phyloP scores from a whole-genome alignment of 768 basidiomycete genomes.

The Serpula lacrymans region DNA sequence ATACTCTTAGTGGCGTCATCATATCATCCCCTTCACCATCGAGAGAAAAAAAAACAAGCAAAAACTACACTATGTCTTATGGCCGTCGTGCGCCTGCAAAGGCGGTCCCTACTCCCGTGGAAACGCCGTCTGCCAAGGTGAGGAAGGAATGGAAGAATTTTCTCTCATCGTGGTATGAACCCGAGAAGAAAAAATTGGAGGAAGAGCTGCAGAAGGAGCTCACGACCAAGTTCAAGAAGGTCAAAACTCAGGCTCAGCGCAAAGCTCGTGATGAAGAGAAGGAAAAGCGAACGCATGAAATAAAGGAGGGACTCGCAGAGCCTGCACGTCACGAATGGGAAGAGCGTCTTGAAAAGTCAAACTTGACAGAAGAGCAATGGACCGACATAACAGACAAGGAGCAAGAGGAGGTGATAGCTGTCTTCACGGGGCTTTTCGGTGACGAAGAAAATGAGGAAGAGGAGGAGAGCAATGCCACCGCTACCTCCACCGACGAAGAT shows the following conservation, averaged over 20 bases:
- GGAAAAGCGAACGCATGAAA: constrained; percentile 18
- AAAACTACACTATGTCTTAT: constrained; percentile 22
- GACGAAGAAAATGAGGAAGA: constrained; percentile 17
- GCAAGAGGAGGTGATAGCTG: constrained; percentile 26
- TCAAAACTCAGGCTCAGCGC: constrained; percentile 23
- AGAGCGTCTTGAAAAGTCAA: constrained; percentile 26
- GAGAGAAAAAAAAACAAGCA: no score
- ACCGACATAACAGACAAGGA: constrained; percentile 28
- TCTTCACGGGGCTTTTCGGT: constrained; percentile 26
- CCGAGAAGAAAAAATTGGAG: constrained; percentile 22
- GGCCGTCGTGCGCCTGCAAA: constrained; percentile 24
- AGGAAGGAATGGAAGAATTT: constrained; percentile 29
- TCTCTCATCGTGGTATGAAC: constrained; percentile 26
- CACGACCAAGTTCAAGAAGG: constrained; percentile 27
- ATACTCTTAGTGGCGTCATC: constrained; percentile 14
- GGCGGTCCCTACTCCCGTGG: constrained; percentile 13
- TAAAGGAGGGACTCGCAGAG: constrained; percentile 21
- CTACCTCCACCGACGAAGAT: constrained; percentile 14
- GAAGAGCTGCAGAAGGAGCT: constrained; percentile 30
- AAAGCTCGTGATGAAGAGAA: constrained; percentile 26
- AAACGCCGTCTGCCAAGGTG: constrained; percentile 19
- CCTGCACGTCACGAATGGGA: constrained; percentile 32
- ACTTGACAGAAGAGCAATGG: constrained; percentile 28
- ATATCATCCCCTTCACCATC: constrained; percentile 6
- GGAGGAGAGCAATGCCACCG: constrained; percentile 1